Evolutionary conservation across 2,329 filamentous ascomycete species (phyloP).

Genomic region (Seiridium unicorne): DNA sequence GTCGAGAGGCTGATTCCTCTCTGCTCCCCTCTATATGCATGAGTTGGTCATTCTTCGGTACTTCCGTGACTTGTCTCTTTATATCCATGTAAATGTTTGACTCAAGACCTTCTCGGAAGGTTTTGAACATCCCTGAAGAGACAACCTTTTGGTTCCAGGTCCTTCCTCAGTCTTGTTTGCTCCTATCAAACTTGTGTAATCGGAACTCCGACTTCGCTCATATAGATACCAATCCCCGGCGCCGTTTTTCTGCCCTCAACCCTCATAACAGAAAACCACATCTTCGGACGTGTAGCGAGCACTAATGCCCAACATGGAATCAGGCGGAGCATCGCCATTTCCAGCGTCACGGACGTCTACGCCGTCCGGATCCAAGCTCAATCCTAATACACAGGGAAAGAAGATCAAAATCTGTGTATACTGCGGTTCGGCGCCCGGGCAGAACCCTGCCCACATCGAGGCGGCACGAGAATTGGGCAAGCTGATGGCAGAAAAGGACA

Average conservation of each 20-base stretch:
- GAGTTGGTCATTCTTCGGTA: background rate
- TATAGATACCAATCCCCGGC: background rate
- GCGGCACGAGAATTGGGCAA: slow-evolving; percentile 74
- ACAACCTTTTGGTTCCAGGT: too few species aligned
- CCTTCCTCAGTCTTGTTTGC: background rate
- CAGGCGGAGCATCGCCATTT: slow-evolving; percentile 35
- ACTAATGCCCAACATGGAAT: slow-evolving; percentile 30
- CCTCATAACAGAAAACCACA: too few species aligned
- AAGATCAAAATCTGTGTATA: slow-evolving; percentile 83
- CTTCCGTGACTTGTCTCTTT: background rate
- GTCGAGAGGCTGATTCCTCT: background rate
- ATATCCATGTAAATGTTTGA: background rate
- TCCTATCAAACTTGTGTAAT: background rate
- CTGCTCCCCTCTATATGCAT: background rate
- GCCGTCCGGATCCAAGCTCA: slow-evolving; percentile 19
- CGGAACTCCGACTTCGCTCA: background rate
- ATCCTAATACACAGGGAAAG: slow-evolving; percentile 28
- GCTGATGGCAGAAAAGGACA: slow-evolving; percentile 72
- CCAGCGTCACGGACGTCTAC: slow-evolving; percentile 29
- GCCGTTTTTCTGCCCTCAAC: too few species aligned
- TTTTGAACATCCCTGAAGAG: too few species aligned
- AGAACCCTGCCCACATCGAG: slow-evolving; percentile 70
- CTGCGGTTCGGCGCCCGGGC: slow-evolving; percentile 80
- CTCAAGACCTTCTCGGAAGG: too few species aligned
- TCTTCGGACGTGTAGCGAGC: background rate